Conservation (phyloP, 768 basidiomycete genomes). For the Clavaria fumosa region DNA sequence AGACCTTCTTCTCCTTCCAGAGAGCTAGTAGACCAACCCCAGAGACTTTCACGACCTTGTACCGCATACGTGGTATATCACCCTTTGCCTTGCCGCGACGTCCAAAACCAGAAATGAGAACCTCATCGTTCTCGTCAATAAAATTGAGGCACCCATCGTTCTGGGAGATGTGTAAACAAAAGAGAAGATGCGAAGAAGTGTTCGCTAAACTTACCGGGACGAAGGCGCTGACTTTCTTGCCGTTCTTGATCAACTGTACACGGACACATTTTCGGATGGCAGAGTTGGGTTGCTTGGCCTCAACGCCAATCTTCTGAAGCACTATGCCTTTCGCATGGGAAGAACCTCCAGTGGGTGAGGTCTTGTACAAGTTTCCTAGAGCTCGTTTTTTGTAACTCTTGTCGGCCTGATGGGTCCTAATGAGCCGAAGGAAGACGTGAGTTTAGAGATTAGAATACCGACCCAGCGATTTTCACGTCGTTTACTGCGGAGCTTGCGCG, state of each 20-base stretch:
- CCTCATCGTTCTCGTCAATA: constrained; percentile 99
- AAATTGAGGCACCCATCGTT: constrained; percentile 97
- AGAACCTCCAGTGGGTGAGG: constrained; percentile 96
- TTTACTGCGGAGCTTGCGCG: constrained; percentile 90
- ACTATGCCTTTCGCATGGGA: constrained; percentile 99
- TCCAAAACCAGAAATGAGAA: constrained; percentile 99
- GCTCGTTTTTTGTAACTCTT: constrained; percentile 99
- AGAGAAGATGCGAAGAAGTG: constrained; percentile 3
- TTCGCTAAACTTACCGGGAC: constrained; percentile 61
- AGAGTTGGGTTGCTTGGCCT: constrained; percentile 99
- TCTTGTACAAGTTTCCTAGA: constrained; percentile 98
- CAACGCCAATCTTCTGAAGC: constrained; percentile 98
- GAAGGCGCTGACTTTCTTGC: constrained; percentile 99
- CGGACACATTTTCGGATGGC: constrained; percentile 99
- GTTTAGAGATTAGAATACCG: constrained; percentile 16
- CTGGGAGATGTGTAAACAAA: constrained; percentile 22
- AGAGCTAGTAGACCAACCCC: constrained; percentile 96
- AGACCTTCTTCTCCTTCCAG: constrained; percentile 98
- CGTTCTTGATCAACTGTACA: constrained; percentile 99
- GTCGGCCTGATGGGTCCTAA: constrained; percentile 53
- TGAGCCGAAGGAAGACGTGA: not conserved
- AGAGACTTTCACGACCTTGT: constrained; percentile 99
- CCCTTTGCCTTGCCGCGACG: constrained; percentile 99
- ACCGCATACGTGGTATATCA: constrained; percentile 99
- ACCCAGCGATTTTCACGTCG: constrained; percentile 98